Conservation (phyloP, 2,329 filamentous ascomycete genomes). For the Grosmannia huntii region DNA sequence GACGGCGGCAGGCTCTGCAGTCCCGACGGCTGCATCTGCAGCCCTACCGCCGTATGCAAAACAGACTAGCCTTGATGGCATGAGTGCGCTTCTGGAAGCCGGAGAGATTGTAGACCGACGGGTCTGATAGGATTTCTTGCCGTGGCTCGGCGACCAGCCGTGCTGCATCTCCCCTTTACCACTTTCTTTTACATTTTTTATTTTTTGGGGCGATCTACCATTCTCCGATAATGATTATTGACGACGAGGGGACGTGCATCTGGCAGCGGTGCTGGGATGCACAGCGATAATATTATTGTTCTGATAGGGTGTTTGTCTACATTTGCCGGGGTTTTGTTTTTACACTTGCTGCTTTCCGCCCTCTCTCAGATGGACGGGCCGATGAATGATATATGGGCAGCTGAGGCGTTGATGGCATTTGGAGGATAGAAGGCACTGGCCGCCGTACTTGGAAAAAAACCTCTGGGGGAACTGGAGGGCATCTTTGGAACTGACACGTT, state of each 20-base stretch:
- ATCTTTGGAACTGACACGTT: neutral
- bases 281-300: neutral
- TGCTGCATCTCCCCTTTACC: neutral
- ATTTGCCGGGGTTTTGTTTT: neutral
- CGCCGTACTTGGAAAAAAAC: neutral
- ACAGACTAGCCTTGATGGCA: constrained; percentile 34
- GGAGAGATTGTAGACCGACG: constrained; percentile 41
- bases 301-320: neutral
- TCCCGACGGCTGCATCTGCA: neutral
- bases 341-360: neutral
- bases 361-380: neutral
- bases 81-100: constrained; percentile 44
- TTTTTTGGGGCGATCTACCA: neutral
- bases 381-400: neutral
- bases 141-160: neutral
- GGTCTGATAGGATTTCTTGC: neutral
- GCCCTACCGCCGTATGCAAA: neutral
- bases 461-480: neutral
- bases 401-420: neutral
- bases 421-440: neutral
- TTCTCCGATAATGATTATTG: neutral
- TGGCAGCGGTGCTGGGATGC: neutral
- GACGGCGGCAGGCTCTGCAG: neutral
- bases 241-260: neutral
- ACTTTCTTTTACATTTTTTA: neutral